Conservation (phyloP, 257 asterid species). For the Ophiorrhiza pumila region DNA sequence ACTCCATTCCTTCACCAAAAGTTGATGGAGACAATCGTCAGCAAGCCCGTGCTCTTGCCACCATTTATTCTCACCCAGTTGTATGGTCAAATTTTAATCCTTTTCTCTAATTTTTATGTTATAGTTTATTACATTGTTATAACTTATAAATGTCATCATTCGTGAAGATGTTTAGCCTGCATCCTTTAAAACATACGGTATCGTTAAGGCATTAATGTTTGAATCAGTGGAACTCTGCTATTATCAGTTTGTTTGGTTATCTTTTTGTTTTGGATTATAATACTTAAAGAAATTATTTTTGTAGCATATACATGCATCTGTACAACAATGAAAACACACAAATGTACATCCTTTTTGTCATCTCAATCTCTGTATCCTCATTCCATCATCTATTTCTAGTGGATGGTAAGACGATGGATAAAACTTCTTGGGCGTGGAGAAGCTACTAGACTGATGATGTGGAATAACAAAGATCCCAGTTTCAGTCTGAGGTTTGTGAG, state of each 20-base stretch:
- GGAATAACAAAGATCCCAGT: conserved; percentile 81
- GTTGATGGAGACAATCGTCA: conserved; percentile 81
- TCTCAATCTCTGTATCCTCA: conserved; percentile 20
- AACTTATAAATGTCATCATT: not conserved
- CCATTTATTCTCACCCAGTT: conserved; percentile 90
- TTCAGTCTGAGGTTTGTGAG: conserved; percentile 72
- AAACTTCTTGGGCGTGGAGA: conserved; percentile 64
- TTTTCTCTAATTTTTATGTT: conserved; percentile 4
- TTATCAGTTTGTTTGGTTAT: not conserved
- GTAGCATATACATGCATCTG: too few relatives aligned
- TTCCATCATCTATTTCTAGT: conserved; percentile 36
- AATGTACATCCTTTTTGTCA: conserved; percentile 5
- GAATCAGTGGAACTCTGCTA: not conserved
- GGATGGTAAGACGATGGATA: conserved; percentile 98
- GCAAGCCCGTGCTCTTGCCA: conserved; percentile 91
- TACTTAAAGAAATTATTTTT: not conserved
- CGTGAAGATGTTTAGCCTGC: not conserved
- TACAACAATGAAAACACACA: not conserved
- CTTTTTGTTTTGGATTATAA: not conserved
- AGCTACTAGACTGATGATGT: conserved; percentile 68
- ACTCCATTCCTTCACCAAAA: conserved; percentile 67
- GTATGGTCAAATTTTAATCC: conserved; percentile 41
- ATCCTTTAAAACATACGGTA: not conserved
- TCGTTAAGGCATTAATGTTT: not conserved
- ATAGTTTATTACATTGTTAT: not conserved